These are phyloP conservation scores for Vachellia collinsii DNA, from an alignment of 306 rosid species.

Conservation along the genomic window DNA sequence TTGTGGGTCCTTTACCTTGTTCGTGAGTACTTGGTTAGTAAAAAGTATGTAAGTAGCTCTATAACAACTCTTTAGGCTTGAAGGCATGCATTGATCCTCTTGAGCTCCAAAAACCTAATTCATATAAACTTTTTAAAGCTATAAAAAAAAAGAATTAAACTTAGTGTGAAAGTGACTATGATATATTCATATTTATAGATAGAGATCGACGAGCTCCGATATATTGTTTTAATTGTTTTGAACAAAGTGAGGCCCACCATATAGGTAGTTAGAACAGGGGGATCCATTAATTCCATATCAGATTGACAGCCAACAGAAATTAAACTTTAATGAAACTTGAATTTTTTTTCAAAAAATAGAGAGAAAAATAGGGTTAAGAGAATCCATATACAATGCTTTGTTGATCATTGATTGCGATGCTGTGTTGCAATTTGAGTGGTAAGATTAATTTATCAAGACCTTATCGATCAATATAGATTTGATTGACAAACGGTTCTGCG, in stretches of 20 bases:
- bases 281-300: not conserved
- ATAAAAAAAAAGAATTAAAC: not conserved
- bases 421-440: constrained; percentile 47
- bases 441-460: constrained; percentile 47
- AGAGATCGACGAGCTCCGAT: not conserved
- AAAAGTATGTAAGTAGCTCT: too few species aligned
- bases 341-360: too few species aligned
- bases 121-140: too few species aligned
- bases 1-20: too few species aligned
- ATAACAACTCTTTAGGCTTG: too few species aligned
- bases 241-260: constrained; percentile 24
- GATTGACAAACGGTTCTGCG: constrained; percentile 57
- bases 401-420: not conserved
- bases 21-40: too few species aligned
- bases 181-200: not conserved
- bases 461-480: constrained; percentile 37
- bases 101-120: too few species aligned
- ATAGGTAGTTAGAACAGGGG: constrained; percentile 10
- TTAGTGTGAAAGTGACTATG: constrained; percentile 5
- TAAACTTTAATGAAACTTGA: not conserved
- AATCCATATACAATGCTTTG: not conserved
- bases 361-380: not conserved
- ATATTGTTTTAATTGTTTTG: not conserved
- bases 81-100: too few species aligned
- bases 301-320: not conserved